These are phyloP conservation scores for Mercurialis annua DNA, from an alignment of 345 rosid genomes.

Conservation along the genomic window DNA sequence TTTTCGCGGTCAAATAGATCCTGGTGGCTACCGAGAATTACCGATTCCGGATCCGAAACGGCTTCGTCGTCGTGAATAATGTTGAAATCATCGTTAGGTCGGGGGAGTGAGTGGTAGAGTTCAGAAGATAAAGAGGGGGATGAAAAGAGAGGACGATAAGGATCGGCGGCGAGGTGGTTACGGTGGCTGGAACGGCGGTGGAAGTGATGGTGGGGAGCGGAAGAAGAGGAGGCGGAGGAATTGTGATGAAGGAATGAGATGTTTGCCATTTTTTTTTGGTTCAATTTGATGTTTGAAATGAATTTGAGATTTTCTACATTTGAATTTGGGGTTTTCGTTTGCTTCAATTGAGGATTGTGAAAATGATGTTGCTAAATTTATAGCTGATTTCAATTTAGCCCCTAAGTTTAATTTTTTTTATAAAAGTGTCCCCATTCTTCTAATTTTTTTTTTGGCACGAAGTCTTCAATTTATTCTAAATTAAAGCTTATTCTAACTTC, in stretches of 20 bases:
- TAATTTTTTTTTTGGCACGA: too few relatives aligned
- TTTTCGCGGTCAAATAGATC: slow-evolving; percentile 56
- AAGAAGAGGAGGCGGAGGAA: slow-evolving; percentile 11
- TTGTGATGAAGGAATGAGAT: slow-evolving; percentile 42
- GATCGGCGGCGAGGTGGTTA: slow-evolving; percentile 29
- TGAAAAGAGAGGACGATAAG: slow-evolving; percentile 30
- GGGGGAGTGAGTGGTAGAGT: slow-evolving; percentile 2
- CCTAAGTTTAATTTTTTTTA: not conserved
- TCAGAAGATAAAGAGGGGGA: slow-evolving; percentile 19
- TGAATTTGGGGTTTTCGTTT: too few relatives aligned
- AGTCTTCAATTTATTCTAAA: too few relatives aligned
- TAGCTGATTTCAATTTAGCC: not conserved
- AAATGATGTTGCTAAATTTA: not conserved
- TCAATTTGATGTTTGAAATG: not conserved
- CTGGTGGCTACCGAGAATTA: slow-evolving; percentile 25
- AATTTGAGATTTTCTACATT: not conserved
- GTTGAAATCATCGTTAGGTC: slow-evolving; percentile 4
- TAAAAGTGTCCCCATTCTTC: not conserved
- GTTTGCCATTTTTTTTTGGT: slow-evolving; percentile 31
- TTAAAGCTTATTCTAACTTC: too few relatives aligned
- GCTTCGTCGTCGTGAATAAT: slow-evolving; percentile 14
- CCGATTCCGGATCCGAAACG: slow-evolving; percentile 35
- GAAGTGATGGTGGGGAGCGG: slow-evolving; percentile 22
- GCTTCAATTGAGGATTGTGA: too few relatives aligned
- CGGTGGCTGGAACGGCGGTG: slow-evolving; percentile 17